Percentiles rank a stretch among this genome's conserved stretches.
phyloP scores from a whole-genome alignment of 768 basidiomycete genomes.

The Boletus barrowsii region DNA sequence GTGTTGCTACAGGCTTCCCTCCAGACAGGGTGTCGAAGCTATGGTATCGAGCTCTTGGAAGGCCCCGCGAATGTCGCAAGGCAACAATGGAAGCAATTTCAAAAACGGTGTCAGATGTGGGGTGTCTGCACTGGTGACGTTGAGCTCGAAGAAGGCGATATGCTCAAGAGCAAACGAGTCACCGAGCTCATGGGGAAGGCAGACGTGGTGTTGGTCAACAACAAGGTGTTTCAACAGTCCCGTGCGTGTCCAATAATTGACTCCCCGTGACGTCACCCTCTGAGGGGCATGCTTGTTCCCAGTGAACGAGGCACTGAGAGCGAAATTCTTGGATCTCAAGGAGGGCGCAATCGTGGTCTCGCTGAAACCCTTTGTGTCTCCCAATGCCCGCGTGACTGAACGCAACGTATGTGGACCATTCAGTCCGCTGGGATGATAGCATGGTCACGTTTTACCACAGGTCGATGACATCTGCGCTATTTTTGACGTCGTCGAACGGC shows the following conservation, averaged over 20 bases:
- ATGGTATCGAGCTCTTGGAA: conserved; percentile 77
- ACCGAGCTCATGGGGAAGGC: conserved; percentile 72
- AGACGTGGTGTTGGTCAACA: conserved; percentile 90
- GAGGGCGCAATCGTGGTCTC: conserved; percentile 90
- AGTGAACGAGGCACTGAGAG: conserved; percentile 87
- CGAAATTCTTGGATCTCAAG: conserved; percentile 92
- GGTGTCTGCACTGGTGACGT: conserved; percentile 73
- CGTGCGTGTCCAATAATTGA: conserved; percentile 45
- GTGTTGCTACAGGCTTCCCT: conserved; percentile 79
- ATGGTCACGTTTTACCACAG: conserved; percentile 32
- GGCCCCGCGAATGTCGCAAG: conserved; percentile 79
- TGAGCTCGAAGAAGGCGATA: conserved; percentile 82
- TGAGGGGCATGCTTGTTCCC: not conserved
- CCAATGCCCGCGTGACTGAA: conserved; percentile 74
- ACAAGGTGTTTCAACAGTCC: conserved; percentile 76
- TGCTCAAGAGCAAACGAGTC: conserved; percentile 67
- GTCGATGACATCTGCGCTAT: conserved; percentile 80
- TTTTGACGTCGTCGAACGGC: conserved; percentile 68
- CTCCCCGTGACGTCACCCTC: not conserved
- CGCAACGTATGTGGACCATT: conserved; percentile 60
- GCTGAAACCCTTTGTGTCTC: conserved; percentile 79
- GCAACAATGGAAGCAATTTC: conserved; percentile 71
- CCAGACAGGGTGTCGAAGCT: conserved; percentile 74
- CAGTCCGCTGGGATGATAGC: not conserved
- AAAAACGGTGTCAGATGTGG: conserved; percentile 86